phyloP scores from a whole-genome alignment of 2,329 filamentous ascomycete genomes.

The Ophiocordyceps australis region DNA sequence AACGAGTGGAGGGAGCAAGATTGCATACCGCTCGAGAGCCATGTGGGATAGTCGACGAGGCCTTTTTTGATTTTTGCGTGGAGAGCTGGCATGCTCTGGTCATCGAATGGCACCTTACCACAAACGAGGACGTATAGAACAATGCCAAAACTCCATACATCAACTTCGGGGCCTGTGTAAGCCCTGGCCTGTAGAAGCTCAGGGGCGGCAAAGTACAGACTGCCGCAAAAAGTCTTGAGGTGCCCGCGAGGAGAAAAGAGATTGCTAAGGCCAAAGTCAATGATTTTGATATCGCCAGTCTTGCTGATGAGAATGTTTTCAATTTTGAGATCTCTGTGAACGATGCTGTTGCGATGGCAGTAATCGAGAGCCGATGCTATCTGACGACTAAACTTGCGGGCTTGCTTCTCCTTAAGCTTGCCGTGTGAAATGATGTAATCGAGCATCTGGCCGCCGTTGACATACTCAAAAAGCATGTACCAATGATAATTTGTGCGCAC shows the following conservation, averaged over 20 bases:
- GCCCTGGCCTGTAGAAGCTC: conserved; percentile 85
- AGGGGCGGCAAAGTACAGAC: conserved; percentile 91
- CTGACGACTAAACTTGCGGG: conserved; percentile 91
- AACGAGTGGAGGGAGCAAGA: neutral
- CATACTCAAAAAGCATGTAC: conserved; percentile 99
- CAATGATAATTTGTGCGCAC: conserved; percentile 94
- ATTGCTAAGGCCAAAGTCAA: conserved; percentile 95
- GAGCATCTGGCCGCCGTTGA: conserved; percentile 97
- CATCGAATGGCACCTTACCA: conserved; percentile 95
- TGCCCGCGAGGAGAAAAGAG: conserved; percentile 73
- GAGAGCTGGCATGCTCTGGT: conserved; percentile 95
- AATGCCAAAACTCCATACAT: conserved; percentile 97
- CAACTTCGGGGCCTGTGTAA: conserved; percentile 91
- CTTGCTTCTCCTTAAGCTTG: conserved; percentile 94
- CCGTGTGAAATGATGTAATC: conserved; percentile 99
- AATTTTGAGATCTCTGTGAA: conserved; percentile 94
- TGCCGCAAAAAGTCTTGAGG: conserved; percentile 93
- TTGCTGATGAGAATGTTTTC: conserved; percentile 99
- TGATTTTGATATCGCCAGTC: conserved; percentile 97
- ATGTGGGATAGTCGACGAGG: conserved; percentile 84
- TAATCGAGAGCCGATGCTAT: conserved; percentile 95
- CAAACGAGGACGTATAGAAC: conserved; percentile 94
- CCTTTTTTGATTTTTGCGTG: conserved; percentile 99
- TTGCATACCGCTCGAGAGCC: conserved; percentile 61
- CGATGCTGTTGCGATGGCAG: conserved; percentile 94